These are phyloP conservation scores for Cyberlindnera bimundalis DNA, from an alignment of 805 yeast genomes.

Conservation along the genomic window DNA sequence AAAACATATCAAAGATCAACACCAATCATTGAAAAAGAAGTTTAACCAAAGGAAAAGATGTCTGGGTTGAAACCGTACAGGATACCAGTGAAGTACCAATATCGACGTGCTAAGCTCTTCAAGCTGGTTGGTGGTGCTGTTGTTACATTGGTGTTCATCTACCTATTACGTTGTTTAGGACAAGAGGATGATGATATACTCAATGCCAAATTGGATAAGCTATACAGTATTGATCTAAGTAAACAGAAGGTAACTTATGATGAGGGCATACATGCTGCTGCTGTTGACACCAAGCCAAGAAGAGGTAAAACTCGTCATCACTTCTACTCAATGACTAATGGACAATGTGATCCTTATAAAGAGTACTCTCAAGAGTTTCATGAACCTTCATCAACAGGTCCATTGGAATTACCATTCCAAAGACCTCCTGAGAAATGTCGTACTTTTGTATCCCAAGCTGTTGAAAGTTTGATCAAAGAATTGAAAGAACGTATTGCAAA, in stretches of 20 bases:
- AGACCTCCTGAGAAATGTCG: constrained; percentile 72
- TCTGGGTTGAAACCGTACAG: constrained; percentile 9
- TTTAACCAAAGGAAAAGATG: too few relatives aligned
- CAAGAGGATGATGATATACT: constrained; percentile 15
- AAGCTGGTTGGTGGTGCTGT: constrained; percentile 6
- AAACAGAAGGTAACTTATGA: constrained; percentile 8
- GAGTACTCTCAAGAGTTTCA: constrained; percentile 46
- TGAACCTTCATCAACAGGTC: constrained; percentile 63
- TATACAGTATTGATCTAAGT: constrained; percentile 8
- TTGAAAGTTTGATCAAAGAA: constrained; percentile 57
- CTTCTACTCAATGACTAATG: constrained; percentile 13
- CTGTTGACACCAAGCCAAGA: constrained; percentile 6
- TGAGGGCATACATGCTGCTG: constrained; percentile 9
- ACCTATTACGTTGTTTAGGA: constrained; percentile 12
- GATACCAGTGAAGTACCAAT: constrained; percentile 6
- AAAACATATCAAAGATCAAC: too few relatives aligned
- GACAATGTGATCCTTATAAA: constrained; percentile 58
- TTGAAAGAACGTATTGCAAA: constrained; percentile 48
- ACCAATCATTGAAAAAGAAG: too few relatives aligned
- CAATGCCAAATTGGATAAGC: constrained; percentile 7
- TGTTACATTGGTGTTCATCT: constrained; percentile 8
- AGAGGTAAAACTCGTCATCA: constrained; percentile 13
- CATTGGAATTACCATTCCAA: constrained; percentile 60
- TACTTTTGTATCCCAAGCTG: constrained; percentile 59
- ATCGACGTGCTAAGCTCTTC: constrained; percentile 8